Conservation (phyloP, 306 rosid species). For the Fragaria iinumae region DNA sequence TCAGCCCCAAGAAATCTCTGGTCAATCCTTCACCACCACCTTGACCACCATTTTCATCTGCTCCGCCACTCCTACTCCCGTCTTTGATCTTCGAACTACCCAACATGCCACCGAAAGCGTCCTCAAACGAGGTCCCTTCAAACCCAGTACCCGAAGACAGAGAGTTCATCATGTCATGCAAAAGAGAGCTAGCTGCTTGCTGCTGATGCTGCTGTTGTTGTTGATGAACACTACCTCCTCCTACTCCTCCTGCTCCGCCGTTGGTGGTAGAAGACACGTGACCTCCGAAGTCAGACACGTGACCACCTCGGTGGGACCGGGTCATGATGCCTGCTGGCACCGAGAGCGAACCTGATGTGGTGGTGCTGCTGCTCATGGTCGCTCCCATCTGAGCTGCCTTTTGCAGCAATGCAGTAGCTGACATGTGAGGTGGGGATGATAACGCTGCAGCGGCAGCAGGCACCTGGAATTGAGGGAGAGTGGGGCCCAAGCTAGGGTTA, state of each 20-base stretch:
- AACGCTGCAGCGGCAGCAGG: slow-evolving; percentile 26
- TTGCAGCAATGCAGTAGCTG: slow-evolving; percentile 97
- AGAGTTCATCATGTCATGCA: slow-evolving; percentile 58
- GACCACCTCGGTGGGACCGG: slow-evolving; percentile 58
- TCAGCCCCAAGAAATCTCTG: slow-evolving; percentile 85
- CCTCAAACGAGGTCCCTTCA: slow-evolving; percentile 60
- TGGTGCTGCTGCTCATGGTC: slow-evolving; percentile 44
- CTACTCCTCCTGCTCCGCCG: background rate
- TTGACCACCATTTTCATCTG: background rate
- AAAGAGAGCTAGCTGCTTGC: slow-evolving; percentile 24
- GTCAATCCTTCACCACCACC: slow-evolving; percentile 61
- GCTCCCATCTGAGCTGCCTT: slow-evolving; percentile 98
- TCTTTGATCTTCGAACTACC: slow-evolving; percentile 23
- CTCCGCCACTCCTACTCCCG: background rate
- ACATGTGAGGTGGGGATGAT: slow-evolving; percentile 64
- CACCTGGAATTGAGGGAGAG: slow-evolving; percentile 46
- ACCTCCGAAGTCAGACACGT: slow-evolving; percentile 41
- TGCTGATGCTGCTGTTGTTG: slow-evolving; percentile 9
- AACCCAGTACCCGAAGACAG: slow-evolving; percentile 45
- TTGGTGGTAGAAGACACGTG: slow-evolving; percentile 15
- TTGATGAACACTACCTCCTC: background rate
- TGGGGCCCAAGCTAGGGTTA: slow-evolving; percentile 66
- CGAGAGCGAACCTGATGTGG: slow-evolving; percentile 23
- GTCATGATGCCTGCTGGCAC: slow-evolving; percentile 24
- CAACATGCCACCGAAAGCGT: slow-evolving; percentile 47